These are phyloP conservation scores for Bryoglossum gracile DNA, from an alignment of 495 filamentous ascomycete species.

Conservation along the genomic window DNA sequence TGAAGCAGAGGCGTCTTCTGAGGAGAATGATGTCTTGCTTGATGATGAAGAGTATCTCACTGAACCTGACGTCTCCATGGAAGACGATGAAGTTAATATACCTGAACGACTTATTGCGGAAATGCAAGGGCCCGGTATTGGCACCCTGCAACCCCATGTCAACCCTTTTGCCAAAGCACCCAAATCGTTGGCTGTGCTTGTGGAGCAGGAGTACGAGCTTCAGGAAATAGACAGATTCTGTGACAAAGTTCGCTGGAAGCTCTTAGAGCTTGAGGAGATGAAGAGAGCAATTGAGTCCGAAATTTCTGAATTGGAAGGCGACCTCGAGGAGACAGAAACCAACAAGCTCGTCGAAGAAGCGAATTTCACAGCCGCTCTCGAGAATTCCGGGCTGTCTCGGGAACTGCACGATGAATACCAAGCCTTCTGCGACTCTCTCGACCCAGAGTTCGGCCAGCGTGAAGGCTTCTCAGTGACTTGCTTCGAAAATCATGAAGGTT, in stretches of 20 bases:
- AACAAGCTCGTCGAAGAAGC: neutral
- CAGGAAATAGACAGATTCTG: neutral
- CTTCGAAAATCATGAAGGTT: conserved; percentile 3
- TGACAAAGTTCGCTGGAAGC: neutral
- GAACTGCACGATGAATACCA: conserved; percentile 11
- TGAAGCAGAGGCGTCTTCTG: neutral
- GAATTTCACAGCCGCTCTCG: neutral
- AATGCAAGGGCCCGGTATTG: neutral
- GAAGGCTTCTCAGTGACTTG: conserved; percentile 15
- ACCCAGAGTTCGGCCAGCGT: conserved; percentile 6
- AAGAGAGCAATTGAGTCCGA: neutral
- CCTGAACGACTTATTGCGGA: neutral
- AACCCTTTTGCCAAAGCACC: neutral
- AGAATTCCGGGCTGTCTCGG: conserved; percentile 6
- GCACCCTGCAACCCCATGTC: too few species aligned
- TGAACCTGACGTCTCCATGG: neutral
- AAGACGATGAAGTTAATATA: neutral
- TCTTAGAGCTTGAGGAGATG: neutral
- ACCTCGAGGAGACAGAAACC: neutral
- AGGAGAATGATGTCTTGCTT: neutral
- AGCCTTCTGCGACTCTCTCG: conserved; percentile 17
- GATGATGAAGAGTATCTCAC: neutral
- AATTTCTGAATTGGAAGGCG: neutral
- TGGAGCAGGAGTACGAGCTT: neutral
- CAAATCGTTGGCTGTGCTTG: neutral